A percentile compares a stretch with the other conserved stretches of the same genome.
These are phyloP conservation scores for Stellera chamaejasme DNA, from an alignment of 345 rosid genomes.

Conservation along the genomic window DNA sequence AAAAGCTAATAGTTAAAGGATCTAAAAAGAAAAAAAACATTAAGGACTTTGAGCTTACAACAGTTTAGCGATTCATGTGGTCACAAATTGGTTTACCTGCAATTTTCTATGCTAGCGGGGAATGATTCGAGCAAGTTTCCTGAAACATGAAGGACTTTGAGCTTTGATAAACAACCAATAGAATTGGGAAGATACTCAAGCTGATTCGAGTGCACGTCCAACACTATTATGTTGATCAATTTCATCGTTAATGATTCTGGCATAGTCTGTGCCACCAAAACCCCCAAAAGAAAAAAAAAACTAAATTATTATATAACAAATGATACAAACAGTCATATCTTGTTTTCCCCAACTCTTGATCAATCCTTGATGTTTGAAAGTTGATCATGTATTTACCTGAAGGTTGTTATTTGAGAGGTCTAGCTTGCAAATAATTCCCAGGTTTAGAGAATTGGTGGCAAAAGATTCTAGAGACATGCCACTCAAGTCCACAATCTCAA, in stretches of 20 bases:
- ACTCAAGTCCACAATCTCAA: conserved; percentile 57
- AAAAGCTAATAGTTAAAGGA: too few relatives aligned
- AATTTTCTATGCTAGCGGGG: conserved; percentile 69
- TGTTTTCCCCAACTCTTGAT: not conserved
- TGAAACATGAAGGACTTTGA: conserved; percentile 68
- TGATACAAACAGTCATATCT: too few relatives aligned
- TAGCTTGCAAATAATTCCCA: conserved; percentile 52
- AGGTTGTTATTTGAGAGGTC: conserved; percentile 86
- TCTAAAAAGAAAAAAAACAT: too few relatives aligned
- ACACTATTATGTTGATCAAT: conserved; percentile 57
- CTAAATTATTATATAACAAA: not conserved
- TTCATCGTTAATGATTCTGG: conserved; percentile 83
- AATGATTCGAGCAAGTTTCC: conserved; percentile 57
- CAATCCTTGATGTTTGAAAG: not conserved
- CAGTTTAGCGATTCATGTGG: conserved; percentile 1
- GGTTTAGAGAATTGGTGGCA: conserved; percentile 45
- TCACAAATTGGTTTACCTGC: conserved; percentile 46
- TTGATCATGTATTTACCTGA: conserved; percentile 36
- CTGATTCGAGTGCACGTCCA: conserved; percentile 84
- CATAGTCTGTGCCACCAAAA: conserved; percentile 38
- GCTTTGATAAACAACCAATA: conserved; percentile 75
- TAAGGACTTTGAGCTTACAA: too few relatives aligned
- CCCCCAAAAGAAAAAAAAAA: not conserved
- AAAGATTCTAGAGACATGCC: conserved; percentile 59
- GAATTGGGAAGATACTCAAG: conserved; percentile 72